A percentile compares a stretch with the other conserved stretches of the same genome.
These are phyloP conservation scores for Oropetium thomaeum DNA, from an alignment of 176 grass and related monocot species.

Conservation along the genomic window DNA sequence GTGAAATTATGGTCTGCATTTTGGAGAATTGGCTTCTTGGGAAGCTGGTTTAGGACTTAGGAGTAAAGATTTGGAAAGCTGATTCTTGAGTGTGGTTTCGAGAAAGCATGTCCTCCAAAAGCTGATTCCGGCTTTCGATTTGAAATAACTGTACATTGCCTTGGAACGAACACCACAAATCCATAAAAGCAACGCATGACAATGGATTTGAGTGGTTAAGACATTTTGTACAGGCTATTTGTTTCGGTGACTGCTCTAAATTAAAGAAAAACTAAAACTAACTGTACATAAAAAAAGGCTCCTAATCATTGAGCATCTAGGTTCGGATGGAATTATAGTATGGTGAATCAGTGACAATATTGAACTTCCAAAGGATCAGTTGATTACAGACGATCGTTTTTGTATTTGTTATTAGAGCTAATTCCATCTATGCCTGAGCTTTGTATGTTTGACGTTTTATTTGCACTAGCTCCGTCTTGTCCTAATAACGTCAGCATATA, in stretches of 20 bases:
- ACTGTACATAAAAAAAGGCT: too few relatives aligned
- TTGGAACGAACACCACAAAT: too few relatives aligned
- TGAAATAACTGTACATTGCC: too few relatives aligned
- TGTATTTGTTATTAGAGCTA: neutral
- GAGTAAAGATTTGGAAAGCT: neutral
- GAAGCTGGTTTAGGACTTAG: neutral
- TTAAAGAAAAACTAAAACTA: too few relatives aligned
- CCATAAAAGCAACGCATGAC: too few relatives aligned
- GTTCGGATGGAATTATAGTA: too few relatives aligned
- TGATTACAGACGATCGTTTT: neutral
- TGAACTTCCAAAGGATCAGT: neutral
- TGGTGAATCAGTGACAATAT: neutral
- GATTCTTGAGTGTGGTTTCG: neutral
- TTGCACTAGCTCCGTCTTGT: neutral
- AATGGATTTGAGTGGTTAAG: too few relatives aligned
- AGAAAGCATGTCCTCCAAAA: neutral
- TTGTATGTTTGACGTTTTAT: neutral
- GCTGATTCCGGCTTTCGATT: neutral
- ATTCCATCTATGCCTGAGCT: too few relatives aligned
- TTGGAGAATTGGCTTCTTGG: neutral
- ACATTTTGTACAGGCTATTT: too few relatives aligned
- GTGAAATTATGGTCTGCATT: neutral
- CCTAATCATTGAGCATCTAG: too few relatives aligned
- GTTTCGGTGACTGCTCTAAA: too few relatives aligned
- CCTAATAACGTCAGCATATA: neutral